Conservation (phyloP, 1,139 yeast species). For the Scheffersomyces cryptocercus region DNA sequence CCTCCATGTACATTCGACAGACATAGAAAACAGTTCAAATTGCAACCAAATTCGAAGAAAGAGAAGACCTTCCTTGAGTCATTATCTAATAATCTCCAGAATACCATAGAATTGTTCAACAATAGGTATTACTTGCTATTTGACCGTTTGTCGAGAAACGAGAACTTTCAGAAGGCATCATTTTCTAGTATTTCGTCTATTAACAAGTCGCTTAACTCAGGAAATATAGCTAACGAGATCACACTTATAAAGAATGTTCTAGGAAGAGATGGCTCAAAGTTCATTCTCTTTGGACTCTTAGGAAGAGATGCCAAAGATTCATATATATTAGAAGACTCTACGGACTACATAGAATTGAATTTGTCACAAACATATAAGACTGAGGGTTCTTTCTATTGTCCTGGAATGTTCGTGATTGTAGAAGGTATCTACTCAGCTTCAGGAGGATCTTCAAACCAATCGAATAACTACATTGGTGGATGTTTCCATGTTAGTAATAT, state of each 20-base stretch:
- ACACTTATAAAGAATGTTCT: constrained; percentile 79
- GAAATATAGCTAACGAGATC: constrained; percentile 46
- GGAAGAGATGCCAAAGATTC: constrained; percentile 64
- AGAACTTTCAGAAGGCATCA: constrained; percentile 60
- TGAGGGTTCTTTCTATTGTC: constrained; percentile 67
- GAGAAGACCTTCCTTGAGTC: constrained; percentile 7
- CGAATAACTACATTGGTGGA: constrained; percentile 39
- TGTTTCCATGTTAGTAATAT: constrained; percentile 73
- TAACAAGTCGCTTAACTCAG: constrained; percentile 24
- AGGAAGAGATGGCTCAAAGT: constrained; percentile 79
- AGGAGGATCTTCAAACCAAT: constrained; percentile 40
- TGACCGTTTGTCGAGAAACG: constrained; percentile 77
- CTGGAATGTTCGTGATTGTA: constrained; percentile 78
- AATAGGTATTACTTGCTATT: constrained; percentile 58
- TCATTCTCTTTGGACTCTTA: constrained; percentile 76
- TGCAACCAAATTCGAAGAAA: constrained; percentile 15
- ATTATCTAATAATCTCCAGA: constrained; percentile 20
- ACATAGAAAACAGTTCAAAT: constrained; percentile 63
- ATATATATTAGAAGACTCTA: constrained; percentile 77
- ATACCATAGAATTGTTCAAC: constrained; percentile 30
- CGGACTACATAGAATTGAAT: constrained; percentile 75
- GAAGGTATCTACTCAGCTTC: constrained; percentile 82
- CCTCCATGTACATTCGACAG: constrained; percentile 68
- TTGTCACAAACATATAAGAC: constrained; percentile 65
- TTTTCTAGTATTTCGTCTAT: constrained; percentile 41